These are phyloP conservation scores for Fagopyrum homotropicum DNA, from an alignment of 148 eudicot genomes.

Conservation along the genomic window DNA sequence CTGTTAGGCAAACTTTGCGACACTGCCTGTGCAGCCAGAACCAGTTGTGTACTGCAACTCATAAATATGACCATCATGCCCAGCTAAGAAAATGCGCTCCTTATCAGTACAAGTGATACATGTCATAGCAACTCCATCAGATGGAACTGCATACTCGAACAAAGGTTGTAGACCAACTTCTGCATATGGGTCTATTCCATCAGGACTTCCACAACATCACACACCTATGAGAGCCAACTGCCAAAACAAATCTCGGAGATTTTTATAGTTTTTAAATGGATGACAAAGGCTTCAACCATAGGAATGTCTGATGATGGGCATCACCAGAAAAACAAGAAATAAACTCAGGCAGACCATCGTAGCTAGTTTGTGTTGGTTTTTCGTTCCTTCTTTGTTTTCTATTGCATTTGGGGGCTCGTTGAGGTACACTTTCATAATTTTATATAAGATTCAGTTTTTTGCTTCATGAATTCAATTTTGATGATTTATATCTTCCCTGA, in stretches of 20 bases:
- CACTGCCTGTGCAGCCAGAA: conserved; percentile 87
- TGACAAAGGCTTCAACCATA: too few species aligned
- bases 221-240: conserved; percentile 94
- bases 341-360: too few species aligned
- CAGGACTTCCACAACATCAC: conserved; percentile 83
- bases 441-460: too few species aligned
- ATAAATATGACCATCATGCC: conserved; percentile 93
- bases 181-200: conserved; percentile 88
- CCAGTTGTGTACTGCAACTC: conserved; percentile 85
- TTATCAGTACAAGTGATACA: conserved; percentile 76
- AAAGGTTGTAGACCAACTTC: conserved; percentile 85
- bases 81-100: conserved; percentile 86
- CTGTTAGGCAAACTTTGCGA: conserved; percentile 91
- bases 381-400: too few species aligned
- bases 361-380: too few species aligned
- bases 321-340: too few species aligned
- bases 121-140: conserved; percentile 95
- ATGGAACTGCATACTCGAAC: conserved; percentile 77
- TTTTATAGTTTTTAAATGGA: too few species aligned
- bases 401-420: too few species aligned
- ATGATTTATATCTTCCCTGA: too few species aligned
- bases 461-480: too few species aligned
- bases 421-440: too few species aligned
- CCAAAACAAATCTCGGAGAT: neutral
- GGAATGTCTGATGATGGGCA: too few species aligned